Conservation (phyloP, 352 stramenopile genomes). For the Phytophthora foliorum region DNA sequence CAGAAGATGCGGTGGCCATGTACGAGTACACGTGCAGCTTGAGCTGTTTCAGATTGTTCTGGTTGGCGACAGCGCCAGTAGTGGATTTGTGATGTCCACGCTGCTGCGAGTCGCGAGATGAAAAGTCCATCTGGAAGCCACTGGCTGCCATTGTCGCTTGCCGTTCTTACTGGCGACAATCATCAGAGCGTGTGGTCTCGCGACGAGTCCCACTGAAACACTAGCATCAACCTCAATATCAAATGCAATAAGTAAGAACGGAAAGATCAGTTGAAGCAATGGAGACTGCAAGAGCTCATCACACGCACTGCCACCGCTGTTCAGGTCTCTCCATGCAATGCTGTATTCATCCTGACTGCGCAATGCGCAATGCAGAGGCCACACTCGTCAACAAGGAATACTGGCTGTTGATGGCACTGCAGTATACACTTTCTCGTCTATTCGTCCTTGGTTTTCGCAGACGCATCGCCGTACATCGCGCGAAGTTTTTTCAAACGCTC, state of each 20-base stretch:
- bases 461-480: conserved; percentile 88
- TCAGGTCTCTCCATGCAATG: conserved; percentile 2
- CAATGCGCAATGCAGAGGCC: background rate
- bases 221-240: background rate
- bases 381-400: background rate
- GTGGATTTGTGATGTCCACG: too few species aligned
- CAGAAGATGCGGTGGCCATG: too few species aligned
- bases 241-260: background rate
- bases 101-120: too few species aligned
- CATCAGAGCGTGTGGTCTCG: too few species aligned
- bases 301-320: conserved; percentile 12
- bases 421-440: conserved; percentile 10
- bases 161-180: too few species aligned
- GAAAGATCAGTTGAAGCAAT: background rate
- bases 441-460: conserved; percentile 41
- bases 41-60: too few species aligned
- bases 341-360: conserved; percentile 12
- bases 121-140: too few species aligned
- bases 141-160: too few species aligned
- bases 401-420: background rate
- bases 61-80: too few species aligned
- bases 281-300: background rate
- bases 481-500: conserved; percentile 77
- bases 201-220: background rate
- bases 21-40: too few species aligned